Percentiles rank a stretch among this genome's conserved stretches.
Conservation (phyloP, 2,329 filamentous ascomycete genomes). For the Cladosporium sp. region DNA sequence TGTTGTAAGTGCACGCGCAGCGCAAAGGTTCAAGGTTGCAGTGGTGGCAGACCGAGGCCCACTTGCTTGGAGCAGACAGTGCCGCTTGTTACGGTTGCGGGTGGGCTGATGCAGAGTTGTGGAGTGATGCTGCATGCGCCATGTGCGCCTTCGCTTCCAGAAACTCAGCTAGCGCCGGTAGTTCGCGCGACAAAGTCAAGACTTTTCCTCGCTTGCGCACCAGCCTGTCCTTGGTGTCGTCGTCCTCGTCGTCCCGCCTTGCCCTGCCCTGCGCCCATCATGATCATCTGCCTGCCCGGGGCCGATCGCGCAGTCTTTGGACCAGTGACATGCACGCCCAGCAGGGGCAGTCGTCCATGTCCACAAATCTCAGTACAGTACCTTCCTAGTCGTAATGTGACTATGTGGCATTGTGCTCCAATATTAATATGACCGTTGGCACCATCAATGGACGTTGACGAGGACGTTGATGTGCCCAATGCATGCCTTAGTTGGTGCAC, state of each 20-base stretch:
- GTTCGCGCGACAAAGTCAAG: neutral
- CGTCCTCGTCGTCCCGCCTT: neutral
- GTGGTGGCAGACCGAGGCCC: neutral
- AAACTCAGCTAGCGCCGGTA: constrained; percentile 9
- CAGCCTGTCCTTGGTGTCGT: no score
- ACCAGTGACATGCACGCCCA: neutral
- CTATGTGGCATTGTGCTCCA: neutral
- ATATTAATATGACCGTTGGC: neutral
- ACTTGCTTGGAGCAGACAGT: no score
- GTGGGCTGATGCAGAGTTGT: neutral
- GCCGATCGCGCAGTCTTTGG: neutral
- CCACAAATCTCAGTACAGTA: no score
- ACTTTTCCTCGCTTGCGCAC: neutral
- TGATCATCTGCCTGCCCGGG: no score
- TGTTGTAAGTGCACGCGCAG: neutral
- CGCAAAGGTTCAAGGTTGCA: neutral
- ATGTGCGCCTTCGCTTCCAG: constrained; percentile 6
- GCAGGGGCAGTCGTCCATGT: neutral
- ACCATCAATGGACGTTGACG: neutral
- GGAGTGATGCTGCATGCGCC: constrained; percentile 7
- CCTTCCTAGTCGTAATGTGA: neutral
- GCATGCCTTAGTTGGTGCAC: neutral
- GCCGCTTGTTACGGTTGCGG: neutral
- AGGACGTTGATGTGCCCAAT: neutral
- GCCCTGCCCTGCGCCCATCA: neutral